Base-by-base conservation (phyloP, 768 basidiomycete species). In the Mrakia gelida region DNA sequence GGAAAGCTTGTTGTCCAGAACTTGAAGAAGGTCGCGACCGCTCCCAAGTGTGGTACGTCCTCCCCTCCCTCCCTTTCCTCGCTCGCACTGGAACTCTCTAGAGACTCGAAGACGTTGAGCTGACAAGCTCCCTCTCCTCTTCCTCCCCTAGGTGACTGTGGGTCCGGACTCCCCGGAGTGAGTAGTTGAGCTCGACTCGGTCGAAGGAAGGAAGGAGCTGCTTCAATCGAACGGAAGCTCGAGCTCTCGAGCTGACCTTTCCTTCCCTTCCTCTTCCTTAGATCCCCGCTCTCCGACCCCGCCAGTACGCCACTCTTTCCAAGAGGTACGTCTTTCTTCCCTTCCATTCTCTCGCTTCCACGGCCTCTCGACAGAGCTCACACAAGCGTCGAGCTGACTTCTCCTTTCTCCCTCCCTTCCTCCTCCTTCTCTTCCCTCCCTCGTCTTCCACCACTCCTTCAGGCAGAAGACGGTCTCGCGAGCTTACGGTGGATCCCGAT, bases 1-100 rank as follows among this genome's bases (percentile, higher is more conserved):
- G 97, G 97, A 81, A 94, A 92, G 87, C 92, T 98, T 82, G 94
- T 96, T 82, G 95, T 96, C 88, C 95, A 98, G 88, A 93, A 97
- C 86, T 87, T 98, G 86, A 93, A 95, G 90, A 98, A 99, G 88
- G 90, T 90, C 81, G 91, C 91, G 76, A 89, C 78, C 73, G 68
- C 65, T 9, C 78, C 78, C 83, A 82, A 83, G 84, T 85, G 78
- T 56, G 73, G 74, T 77, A 68, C 41, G 68, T 79, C 71, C 71
- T 21, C 18, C 28, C n/a, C 41, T 45, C 41, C 11, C 41, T 71
- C 34, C 26, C n/a, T 49, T 38, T 8, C 18, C 71, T 56, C 52
- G 45, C n/a, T n/a, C 6, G 49, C 52, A 9, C n/a, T 43, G 3
- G n/a, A n/a, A 62, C 38, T n/a, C 32, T 41, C 72, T 8, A 43